Conservation (phyloP, 805 yeast genomes). For the Saccharomycopsis amapae region DNA sequence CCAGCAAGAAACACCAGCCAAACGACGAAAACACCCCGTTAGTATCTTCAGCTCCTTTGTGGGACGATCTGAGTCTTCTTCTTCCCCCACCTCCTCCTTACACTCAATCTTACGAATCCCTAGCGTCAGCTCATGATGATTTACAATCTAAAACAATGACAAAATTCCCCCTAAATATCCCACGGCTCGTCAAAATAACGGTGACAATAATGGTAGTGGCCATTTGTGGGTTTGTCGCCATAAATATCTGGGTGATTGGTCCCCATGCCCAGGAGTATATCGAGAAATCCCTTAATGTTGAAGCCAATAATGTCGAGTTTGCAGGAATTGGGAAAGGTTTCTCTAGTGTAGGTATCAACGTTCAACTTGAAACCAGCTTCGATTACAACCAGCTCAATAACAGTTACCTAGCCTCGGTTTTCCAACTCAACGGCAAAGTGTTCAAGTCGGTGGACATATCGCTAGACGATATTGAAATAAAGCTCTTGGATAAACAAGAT, state of each 20-base stretch:
- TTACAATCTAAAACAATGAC: not conserved
- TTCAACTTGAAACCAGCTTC: slow-evolving; percentile 3
- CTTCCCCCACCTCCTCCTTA: not conserved
- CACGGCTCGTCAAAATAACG: too few relatives aligned
- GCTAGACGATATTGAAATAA: slow-evolving; percentile 8
- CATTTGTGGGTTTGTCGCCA: slow-evolving; percentile 5
- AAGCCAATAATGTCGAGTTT: slow-evolving; percentile 15
- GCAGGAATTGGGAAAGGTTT: slow-evolving; percentile 14
- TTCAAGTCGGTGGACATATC: slow-evolving; percentile 12
- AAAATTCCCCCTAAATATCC: too few relatives aligned
- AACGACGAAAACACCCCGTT: too few relatives aligned
- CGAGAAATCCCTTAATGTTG: slow-evolving; percentile 6
- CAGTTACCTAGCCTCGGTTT: slow-evolving; percentile 5
- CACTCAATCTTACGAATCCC: too few relatives aligned
- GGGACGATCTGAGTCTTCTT: too few relatives aligned
- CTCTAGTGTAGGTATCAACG: slow-evolving; percentile 2
- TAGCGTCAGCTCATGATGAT: not conserved
- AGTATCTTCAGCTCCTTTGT: too few relatives aligned
- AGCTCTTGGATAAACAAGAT: not conserved
- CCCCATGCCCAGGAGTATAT: slow-evolving; percentile 18
- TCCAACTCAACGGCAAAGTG: not conserved
- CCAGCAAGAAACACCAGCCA: too few relatives aligned
- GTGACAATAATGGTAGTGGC: not conserved
- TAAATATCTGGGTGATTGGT: slow-evolving; percentile 10
- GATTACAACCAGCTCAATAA: slow-evolving; percentile 16